Evolutionary conservation across 2,329 filamentous ascomycete species (phyloP), one percentile per base, ranked within the genome.

Genomic region (Pyrenophora teres): DNA sequence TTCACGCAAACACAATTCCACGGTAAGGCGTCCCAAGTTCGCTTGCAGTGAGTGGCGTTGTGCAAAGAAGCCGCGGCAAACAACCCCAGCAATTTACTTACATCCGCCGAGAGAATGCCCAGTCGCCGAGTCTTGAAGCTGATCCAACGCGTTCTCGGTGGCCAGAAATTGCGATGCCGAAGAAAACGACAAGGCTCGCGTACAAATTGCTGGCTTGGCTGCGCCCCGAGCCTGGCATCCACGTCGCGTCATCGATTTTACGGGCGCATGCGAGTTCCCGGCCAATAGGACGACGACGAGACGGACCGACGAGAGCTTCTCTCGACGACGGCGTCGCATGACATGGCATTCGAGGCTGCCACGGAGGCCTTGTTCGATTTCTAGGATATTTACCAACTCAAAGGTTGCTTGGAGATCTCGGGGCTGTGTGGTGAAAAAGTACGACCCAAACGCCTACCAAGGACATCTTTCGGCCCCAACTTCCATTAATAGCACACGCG

Each of bases 171-270:
- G 48, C 48, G 41, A 46, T 46, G 42, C 48, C 37, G 31, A 46
- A 35, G 36, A 32, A 31, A 10, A 40, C 10, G 45, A 49, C 45
- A 49, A 52, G 50, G 35, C 50, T 52, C 50, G 50, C 50, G 50
- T 52, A 36, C 27, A 43, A 33, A 5, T 40, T 31, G 23, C 40
- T 40, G 23, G 18, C 30, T 40, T 25, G 39, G 50, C 50, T 49
- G 50, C 38, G 50, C 18, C 50, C 30, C 6, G 23, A 15, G 15
- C 27, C 31, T 33, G 27, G 12, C 19, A 31, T 6, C 35, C n/a
- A 37, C 33, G 40, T 47, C 50, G 50, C 50, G 45, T 52, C 50
- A 52, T 52, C 35, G 50, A 52, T 52, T 31, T 40, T 48, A 13
- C 15, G 36, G 33, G 19, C 30, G 39, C 25, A 16, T 23, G 21